Percentiles rank a stretch among this genome's conserved stretches.
phyloP scores from a whole-genome alignment of 345 rosid genomes.

The Bruguiera sexangula region DNA sequence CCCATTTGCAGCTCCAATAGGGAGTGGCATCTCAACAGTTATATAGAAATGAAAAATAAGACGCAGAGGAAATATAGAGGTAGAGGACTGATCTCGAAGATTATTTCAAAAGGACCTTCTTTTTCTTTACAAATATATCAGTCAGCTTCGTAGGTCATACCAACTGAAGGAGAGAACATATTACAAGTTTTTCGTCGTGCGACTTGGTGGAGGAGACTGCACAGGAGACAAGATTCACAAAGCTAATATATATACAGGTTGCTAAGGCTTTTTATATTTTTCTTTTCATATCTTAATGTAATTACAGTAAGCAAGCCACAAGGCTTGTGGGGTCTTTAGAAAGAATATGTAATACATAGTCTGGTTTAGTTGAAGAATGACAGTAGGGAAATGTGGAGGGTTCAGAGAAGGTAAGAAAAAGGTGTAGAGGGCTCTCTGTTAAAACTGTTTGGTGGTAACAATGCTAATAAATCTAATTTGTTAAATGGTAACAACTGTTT shows the following conservation, averaged over 20 bases:
- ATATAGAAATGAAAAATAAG: conserved; percentile 42
- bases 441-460: conserved; percentile 12
- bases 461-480: conserved; percentile 31
- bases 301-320: conserved; percentile 25
- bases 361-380: conserved; percentile 22
- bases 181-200: conserved; percentile 25
- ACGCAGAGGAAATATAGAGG: conserved; percentile 30
- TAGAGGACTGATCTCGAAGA: conserved; percentile 23
- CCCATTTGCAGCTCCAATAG: conserved; percentile 65
- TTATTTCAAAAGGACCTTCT: conserved; percentile 9
- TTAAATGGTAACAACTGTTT: too few relatives aligned
- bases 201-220: conserved; percentile 30
- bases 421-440: conserved; percentile 27
- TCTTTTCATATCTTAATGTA: conserved; percentile 17
- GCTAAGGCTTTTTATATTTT: conserved; percentile 1
- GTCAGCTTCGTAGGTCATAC: conserved; percentile 26
- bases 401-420: conserved; percentile 15
- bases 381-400: conserved; percentile 16
- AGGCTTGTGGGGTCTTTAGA: conserved; percentile 22
- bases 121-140: conserved; percentile 10
- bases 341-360: conserved; percentile 34
- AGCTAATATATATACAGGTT: conserved; percentile 29
- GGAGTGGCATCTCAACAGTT: conserved; percentile 64
- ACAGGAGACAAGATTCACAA: conserved; percentile 32
- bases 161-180: conserved; percentile 26